A percentile compares a stretch with the other conserved stretches of the same genome.
Evolutionary conservation across 2,329 filamentous ascomycete genomes (phyloP).

Genomic region (Colletotrichum eleusines): DNA sequence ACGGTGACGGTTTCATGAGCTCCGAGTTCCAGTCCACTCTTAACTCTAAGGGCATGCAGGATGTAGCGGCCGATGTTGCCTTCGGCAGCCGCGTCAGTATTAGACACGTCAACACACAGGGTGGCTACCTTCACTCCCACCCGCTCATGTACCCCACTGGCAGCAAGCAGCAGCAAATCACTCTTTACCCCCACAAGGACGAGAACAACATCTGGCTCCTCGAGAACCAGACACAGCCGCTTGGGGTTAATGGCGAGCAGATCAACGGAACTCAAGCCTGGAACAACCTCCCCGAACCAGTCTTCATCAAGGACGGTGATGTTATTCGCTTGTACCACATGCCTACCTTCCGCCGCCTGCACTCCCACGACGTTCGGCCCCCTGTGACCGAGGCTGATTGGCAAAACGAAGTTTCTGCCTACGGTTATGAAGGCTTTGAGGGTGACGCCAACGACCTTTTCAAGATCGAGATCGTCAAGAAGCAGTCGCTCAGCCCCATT

Average conservation of each 20-base stretch:
- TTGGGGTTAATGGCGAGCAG: conserved; percentile 78
- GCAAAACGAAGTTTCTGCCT: conserved; percentile 97
- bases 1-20: conserved; percentile 99
- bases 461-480: conserved; percentile 93
- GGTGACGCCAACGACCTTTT: conserved; percentile 98
- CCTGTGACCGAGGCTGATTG: conserved; percentile 89
- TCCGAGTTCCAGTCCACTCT: conserved; percentile 98
- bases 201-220: conserved; percentile 96
- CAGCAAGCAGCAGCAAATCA: conserved; percentile 99
- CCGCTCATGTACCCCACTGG: conserved; percentile 97
- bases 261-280: conserved; percentile 87
- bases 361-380: conserved; percentile 94
- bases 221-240: conserved; percentile 95
- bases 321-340: conserved; percentile 87
- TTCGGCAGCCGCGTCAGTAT: conserved; percentile 88
- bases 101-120: conserved; percentile 96
- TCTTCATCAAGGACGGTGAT: conserved; percentile 82
- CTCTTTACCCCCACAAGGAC: conserved; percentile 98
- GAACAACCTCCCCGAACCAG: conserved; percentile 76
- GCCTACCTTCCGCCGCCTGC: conserved; percentile 87
- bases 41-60: conserved; percentile 96
- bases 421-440: conserved; percentile 96
- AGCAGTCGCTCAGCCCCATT: conserved; percentile 80
- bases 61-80: conserved; percentile 91
- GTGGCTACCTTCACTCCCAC: conserved; percentile 97